Evolutionary conservation across 176 grass and related monocot species (phyloP), one percentile per base, ranked within the genome.

Genomic region (Bothriochloa decipiens): DNA sequence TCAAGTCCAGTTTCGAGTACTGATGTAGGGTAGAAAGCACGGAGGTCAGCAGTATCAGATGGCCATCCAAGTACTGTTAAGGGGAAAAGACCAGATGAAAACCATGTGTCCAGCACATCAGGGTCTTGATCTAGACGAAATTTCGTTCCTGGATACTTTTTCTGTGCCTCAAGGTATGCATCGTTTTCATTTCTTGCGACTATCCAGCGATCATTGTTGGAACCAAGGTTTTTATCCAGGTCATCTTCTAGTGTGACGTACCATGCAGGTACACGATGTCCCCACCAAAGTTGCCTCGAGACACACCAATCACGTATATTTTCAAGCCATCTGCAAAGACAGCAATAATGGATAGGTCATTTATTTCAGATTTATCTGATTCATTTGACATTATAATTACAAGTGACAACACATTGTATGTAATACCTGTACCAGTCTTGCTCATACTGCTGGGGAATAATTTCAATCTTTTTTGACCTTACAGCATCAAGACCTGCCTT

Each of bases 251-350:
- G 75, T 42, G 82, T 91, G 63, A 94, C 90, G 84, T 97, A 97
- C 95, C 92, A 94, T 3, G 92, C 92, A 29, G 95, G 95, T 22
- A 92, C 88, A 5, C 86, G 90, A 75, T 97, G 95, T 28, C 95
- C 95, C 95, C 95, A 97, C 95, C 95, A 97, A 55, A 97, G 88
- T 73, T 97, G 92, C 62, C 95, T 91, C 63, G 95, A 97, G 57
- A 97, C 71, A 62, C 95, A 97, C 95, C 95, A 97, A 81, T 97
- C 95, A 57, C 86, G 95, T 85, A 97, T 97, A 76, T 94, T 92
- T 68, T 92, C 90, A 50, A 97, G 86, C 95, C 95, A 97, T 90
- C 95, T 97, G 79, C 43, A 74, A 69, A 52, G 80, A 84, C 6
- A 79, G 73, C 70, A 70, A 5, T 50, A 78, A 83, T 67, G 32